phyloP scores from a whole-genome alignment of 2,329 filamentous ascomycete species.

The Epichloe hybrida region DNA sequence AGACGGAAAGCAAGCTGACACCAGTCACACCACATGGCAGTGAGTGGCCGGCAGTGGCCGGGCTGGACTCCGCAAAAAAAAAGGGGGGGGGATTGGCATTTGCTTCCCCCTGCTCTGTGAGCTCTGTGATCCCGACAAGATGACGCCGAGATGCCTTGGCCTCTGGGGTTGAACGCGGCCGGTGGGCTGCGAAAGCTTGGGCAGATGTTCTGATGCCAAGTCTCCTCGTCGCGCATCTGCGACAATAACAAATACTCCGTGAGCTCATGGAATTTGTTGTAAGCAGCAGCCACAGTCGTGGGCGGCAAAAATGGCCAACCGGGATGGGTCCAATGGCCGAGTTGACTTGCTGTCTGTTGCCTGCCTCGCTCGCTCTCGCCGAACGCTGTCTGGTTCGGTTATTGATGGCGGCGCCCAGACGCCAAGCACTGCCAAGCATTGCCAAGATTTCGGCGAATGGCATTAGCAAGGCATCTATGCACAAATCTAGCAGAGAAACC shows the following conservation, averaged over 20 bases:
- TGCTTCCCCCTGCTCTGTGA: neutral
- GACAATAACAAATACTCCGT: neutral
- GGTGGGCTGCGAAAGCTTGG: conserved; percentile 1
- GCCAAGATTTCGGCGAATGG: neutral
- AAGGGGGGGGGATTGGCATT: neutral
- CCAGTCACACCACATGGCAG: neutral
- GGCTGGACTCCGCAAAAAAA: too few species aligned
- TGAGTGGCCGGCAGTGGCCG: neutral
- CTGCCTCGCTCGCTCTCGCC: too few species aligned
- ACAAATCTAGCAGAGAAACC: too few species aligned
- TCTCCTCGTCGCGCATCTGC: too few species aligned
- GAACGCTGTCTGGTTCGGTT: neutral
- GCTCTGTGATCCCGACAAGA: neutral
- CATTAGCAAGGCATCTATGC: too few species aligned
- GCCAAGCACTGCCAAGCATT: conserved; percentile 2
- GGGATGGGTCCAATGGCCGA: neutral
- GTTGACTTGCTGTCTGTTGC: too few species aligned
- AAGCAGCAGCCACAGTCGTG: neutral
- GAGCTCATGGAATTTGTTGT: neutral
- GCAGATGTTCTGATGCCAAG: neutral
- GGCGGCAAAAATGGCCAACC: neutral
- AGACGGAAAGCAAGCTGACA: neutral
- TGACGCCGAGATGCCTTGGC: conserved; percentile 1
- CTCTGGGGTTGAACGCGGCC: conserved; percentile 2
- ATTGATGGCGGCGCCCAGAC: neutral